These are phyloP conservation scores for Keithomyces neogunnii DNA, from an alignment of 2,329 filamentous ascomycete genomes.

Conservation along the genomic window DNA sequence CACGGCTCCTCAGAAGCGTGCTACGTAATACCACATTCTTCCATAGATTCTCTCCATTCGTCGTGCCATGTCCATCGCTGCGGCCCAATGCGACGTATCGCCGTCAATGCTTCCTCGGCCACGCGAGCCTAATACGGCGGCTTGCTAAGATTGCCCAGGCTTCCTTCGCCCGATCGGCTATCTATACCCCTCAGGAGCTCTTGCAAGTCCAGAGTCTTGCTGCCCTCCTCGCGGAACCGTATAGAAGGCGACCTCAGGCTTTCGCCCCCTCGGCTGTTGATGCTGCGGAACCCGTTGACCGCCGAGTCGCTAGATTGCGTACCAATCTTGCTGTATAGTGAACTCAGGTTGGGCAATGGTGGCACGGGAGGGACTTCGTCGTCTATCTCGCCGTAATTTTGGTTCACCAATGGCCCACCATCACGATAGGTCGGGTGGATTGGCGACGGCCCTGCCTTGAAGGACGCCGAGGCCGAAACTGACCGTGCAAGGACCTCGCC, in stretches of 20 bases:
- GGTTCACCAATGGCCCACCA: neutral
- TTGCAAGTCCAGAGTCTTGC: slow-evolving; percentile 35
- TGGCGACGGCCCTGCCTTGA: slow-evolving; percentile 30
- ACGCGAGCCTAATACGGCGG: slow-evolving; percentile 37
- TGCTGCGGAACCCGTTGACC: slow-evolving; percentile 16
- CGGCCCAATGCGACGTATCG: too few species aligned
- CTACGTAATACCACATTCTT: too few species aligned
- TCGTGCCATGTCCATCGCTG: too few species aligned
- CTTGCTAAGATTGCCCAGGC: slow-evolving; percentile 35
- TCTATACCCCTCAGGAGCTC: slow-evolving; percentile 43
- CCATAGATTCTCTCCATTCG: too few species aligned
- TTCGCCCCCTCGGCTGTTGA: slow-evolving; percentile 35
- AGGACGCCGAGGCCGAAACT: slow-evolving; percentile 25
- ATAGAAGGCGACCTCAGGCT: slow-evolving; percentile 26
- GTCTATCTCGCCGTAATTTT: slow-evolving; percentile 9
- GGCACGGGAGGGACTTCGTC: slow-evolving; percentile 46
- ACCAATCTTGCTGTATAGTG: slow-evolving; percentile 20
- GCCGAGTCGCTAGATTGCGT: slow-evolving; percentile 8
- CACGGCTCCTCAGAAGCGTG: too few species aligned
- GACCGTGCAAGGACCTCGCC: slow-evolving; percentile 22
- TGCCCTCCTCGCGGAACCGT: slow-evolving; percentile 22
- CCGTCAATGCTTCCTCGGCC: neutral
- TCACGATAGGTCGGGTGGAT: slow-evolving; percentile 32
- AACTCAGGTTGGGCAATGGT: slow-evolving; percentile 36
- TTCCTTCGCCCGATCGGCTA: slow-evolving; percentile 35